Evolutionary conservation across 116 monocot species (phyloP), one percentile per base, ranked within the genome.

Genomic region (Papilionanthe hybrid): DNA sequence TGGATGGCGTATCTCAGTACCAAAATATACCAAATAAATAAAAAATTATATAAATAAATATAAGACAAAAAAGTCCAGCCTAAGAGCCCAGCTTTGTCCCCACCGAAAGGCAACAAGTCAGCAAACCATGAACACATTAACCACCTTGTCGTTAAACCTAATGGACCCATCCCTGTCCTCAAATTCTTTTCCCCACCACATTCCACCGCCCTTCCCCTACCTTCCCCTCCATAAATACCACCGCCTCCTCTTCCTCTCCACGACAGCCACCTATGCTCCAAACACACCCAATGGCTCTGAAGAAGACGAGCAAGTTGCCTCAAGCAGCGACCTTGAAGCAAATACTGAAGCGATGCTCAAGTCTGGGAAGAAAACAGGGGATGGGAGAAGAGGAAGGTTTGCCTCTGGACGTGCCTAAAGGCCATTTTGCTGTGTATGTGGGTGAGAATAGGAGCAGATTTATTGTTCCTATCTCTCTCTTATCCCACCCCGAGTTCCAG

Each of bases 391-490:
- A 32, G 10, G 69, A 69, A 69, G 69, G 69, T n/a, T 30, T 66
- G 23, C 81, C 81, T 4, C 7, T 48, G 30, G 81, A 81, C 41
- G 81, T 81, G 32, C 81, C 81, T 0, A 81, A 81, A 13, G 81
- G 81, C 19, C 81, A 81, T 45, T 81, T 81, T 20, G 81, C 76
- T 4, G 81, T 81, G 18, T 81, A 81, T 37, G 81, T 81, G 29
- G 81, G 81, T 15, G 81, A 81, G 48, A 81, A 81, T 20, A 75
- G 81, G 45, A 76, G 81, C 20, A 76, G 81, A 50, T 81, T 81
- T 50, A 81, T 81, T 5, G 81, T 81, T 10, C 81, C 81, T 2
- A 81, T 81, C 10, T 81, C 81, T 4, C 57, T 65, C 20, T 42
- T 81, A 0, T 42, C 9, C 18, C 47, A 76, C 32, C 76, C 75